phyloP scores from a whole-genome alignment of 345 rosid species.

The Brassica juncea region DNA sequence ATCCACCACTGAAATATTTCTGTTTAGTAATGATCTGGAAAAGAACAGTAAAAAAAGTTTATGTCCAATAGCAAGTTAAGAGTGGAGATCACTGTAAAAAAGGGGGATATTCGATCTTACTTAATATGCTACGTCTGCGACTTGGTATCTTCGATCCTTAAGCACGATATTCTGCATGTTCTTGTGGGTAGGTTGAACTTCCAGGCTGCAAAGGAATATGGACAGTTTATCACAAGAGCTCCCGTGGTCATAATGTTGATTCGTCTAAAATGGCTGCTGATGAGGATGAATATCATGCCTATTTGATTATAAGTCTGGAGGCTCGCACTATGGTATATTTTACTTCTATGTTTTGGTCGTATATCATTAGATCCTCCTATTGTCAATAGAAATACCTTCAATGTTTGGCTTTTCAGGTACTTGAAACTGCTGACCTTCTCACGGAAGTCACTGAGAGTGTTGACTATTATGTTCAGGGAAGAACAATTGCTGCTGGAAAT shows the following conservation, averaged over 20 bases:
- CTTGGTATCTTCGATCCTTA: slow-evolving; percentile 17
- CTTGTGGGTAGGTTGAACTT: slow-evolving; percentile 75
- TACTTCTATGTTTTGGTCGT: slow-evolving; percentile 18
- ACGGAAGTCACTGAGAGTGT: slow-evolving; percentile 98
- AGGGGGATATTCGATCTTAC: slow-evolving; percentile 6
- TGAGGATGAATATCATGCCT: slow-evolving; percentile 96
- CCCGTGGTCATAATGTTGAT: slow-evolving; percentile 70
- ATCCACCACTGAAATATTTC: slow-evolving; percentile 5
- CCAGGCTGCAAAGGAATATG: slow-evolving; percentile 98
- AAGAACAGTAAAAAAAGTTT: slow-evolving; percentile 7
- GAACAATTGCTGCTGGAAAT: slow-evolving; percentile 94
- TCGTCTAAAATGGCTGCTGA: slow-evolving; percentile 60
- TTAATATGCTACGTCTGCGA: slow-evolving; percentile 12
- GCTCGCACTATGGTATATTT: slow-evolving; percentile 83
- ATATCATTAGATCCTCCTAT: slow-evolving; percentile 11
- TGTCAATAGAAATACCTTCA: slow-evolving; percentile 18
- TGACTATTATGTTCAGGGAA: slow-evolving; percentile 96
- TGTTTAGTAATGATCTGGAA: slow-evolving; percentile 19
- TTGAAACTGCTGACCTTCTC: slow-evolving; percentile 96
- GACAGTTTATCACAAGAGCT: slow-evolving; percentile 95
- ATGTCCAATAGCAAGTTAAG: slow-evolving; percentile 4
- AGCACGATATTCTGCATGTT: slow-evolving; percentile 20
- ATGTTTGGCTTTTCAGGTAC: slow-evolving; percentile 54
- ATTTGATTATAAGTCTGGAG: slow-evolving; percentile 95
- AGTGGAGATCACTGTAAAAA: neutral